Conservation (phyloP, 257 asterid genomes). For the Solanum gracilifrons region DNA sequence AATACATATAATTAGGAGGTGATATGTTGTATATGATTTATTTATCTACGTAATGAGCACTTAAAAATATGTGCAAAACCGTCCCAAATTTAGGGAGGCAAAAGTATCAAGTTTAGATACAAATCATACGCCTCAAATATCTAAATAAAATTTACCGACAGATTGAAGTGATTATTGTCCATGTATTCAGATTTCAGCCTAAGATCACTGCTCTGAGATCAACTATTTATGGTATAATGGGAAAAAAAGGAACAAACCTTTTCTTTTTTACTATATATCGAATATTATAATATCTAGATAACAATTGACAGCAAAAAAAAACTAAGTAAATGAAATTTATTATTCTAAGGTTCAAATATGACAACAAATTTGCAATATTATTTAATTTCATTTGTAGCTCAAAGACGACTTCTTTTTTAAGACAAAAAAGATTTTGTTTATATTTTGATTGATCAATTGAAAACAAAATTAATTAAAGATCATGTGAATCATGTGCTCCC, state of each 20-base stretch:
- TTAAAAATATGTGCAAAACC: not conserved
- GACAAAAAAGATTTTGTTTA: not conserved
- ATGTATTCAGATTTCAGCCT: not conserved
- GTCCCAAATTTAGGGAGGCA: not conserved
- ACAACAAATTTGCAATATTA: not conserved
- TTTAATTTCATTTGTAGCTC: not conserved
- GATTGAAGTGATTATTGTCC: fast-evolving
- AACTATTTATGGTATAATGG: not conserved
- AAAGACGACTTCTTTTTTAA: not conserved
- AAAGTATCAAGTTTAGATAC: not conserved
- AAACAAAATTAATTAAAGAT: not conserved
- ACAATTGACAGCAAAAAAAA: not conserved
- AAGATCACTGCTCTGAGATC: not conserved
- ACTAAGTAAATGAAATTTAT: not conserved
- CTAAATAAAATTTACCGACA: not conserved
- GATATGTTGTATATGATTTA: not conserved
- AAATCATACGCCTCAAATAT: not conserved
- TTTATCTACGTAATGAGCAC: not conserved
- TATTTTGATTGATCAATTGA: not conserved
- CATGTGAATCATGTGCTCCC: not conserved
- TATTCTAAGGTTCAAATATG: not conserved
- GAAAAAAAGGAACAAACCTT: not conserved
- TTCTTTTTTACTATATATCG: not conserved
- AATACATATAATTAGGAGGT: not conserved
- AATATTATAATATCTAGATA: not conserved